Percentiles rank a stretch among this genome's conserved stretches.
These are phyloP conservation scores for Pichia sp. DNA, from an alignment of 1,139 yeast genomes.

Conservation along the genomic window DNA sequence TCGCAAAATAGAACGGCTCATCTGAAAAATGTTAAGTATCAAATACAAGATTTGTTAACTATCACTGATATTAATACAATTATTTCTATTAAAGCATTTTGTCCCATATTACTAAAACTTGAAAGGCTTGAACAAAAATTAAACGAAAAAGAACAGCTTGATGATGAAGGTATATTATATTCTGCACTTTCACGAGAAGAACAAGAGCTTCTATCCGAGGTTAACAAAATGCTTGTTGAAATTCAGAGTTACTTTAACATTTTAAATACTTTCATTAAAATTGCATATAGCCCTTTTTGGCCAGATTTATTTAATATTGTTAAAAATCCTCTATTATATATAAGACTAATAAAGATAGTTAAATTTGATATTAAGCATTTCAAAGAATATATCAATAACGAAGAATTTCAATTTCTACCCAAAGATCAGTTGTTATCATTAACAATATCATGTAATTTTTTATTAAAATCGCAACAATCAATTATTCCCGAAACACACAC, in stretches of 20 bases:
- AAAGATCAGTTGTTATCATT: conserved; percentile 67
- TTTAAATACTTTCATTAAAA: conserved; percentile 45
- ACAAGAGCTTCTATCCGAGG: conserved; percentile 38
- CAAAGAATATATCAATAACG: conserved; percentile 24
- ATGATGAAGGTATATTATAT: too few relatives aligned
- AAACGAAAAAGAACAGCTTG: conserved; percentile 2
- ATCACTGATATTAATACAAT: conserved; percentile 10
- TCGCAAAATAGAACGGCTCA: too few relatives aligned
- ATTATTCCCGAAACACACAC: conserved; percentile 5
- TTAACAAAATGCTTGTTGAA: conserved; percentile 52
- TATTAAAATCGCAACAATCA: conserved; percentile 15
- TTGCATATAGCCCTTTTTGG: conserved; percentile 55
- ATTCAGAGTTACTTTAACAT: conserved; percentile 50
- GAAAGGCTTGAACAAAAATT: conserved; percentile 23
- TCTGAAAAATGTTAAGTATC: not conserved
- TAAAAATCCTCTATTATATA: conserved; percentile 59
- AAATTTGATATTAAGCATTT: conserved; percentile 35
- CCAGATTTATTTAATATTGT: conserved; percentile 66
- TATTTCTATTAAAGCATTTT: conserved; percentile 12
- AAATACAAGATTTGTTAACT: conserved; percentile 9
- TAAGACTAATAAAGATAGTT: conserved; percentile 45
- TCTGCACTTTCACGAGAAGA: conserved; percentile 2
- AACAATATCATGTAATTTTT: conserved; percentile 62
- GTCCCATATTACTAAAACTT: conserved; percentile 23
- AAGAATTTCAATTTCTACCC: conserved; percentile 39